Evolutionary conservation across 257 asterid species (phyloP), one percentile per base, ranked within the genome.

Genomic region (Scutellaria minor): DNA sequence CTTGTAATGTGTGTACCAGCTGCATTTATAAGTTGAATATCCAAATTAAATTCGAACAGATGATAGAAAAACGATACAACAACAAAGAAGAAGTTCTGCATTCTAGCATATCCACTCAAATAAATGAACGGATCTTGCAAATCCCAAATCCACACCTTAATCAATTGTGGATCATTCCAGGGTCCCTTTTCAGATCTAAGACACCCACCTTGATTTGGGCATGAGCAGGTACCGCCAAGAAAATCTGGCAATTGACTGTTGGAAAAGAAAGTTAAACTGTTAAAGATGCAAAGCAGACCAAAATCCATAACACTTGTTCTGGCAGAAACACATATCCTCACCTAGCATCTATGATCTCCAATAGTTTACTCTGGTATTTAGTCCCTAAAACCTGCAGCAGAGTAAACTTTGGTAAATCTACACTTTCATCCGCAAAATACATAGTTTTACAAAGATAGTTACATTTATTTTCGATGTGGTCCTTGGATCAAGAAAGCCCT

Each of bases 181-280:
- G 96, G 99, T 55, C 99, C 99, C 83, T 84, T 92, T 68, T 89
- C 89, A 27, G 99, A 88, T 77, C 85, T 81, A 71, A 95, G 90
- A 77, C 99, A 95, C 66, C 99, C 99, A 42, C 94, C 98, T 70
- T 93, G 85, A 75, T 81, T 83, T 59, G 85, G 72, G 80, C 99
- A 95, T 18, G 87, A 80, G 82, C 99, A 95, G 74, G 93, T 78
- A 72, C 98, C 99, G 47, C 98, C 99, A 41, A 92, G 89, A 89
- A 95, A 95, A 82, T 92, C 94, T 62, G 99, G 99, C 87, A 95
- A 81, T 83, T 92, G 97, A 82, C 99, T 95, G 88, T 80, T 75
- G 45, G 60, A 70, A 71, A 13, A 70, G 74, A 68, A 31, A 67
- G 72, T 77, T 63, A 18, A 18, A 18, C 18, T 18, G 18, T 18